These are phyloP conservation scores for Cryptosporidium sp. DNA, from an alignment of 169 alveolate genomes.

Conservation along the genomic window DNA sequence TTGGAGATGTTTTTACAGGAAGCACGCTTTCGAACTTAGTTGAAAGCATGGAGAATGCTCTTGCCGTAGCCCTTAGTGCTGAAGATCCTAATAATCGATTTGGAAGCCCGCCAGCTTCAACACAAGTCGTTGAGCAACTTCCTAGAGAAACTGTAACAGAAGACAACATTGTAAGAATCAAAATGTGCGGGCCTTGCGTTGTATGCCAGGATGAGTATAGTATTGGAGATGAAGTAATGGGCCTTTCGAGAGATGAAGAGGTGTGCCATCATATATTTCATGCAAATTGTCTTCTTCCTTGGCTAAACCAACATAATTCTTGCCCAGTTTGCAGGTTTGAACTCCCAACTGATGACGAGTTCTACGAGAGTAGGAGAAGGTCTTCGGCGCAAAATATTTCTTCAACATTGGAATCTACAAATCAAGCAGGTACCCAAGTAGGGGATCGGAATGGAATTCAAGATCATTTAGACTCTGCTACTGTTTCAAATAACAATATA, in stretches of 20 bases:
- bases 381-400: not conserved
- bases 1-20: constrained; percentile 43
- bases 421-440: not conserved
- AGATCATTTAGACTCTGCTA: not conserved
- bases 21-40: constrained; percentile 46
- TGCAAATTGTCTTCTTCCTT: constrained; percentile 93
- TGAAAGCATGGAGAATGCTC: constrained; percentile 85
- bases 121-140: constrained; percentile 80
- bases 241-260: constrained; percentile 81
- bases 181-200: constrained; percentile 83
- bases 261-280: constrained; percentile 94
- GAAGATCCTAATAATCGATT: constrained; percentile 86
- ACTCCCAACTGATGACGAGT: constrained; percentile 93
- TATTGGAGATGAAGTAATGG: constrained; percentile 81
- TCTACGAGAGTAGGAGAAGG: constrained; percentile 86
- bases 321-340: constrained; percentile 97
- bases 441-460: not conserved
- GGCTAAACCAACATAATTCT: constrained; percentile 94
- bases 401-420: not conserved
- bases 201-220: constrained; percentile 87
- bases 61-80: constrained; percentile 79
- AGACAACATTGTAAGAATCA: constrained; percentile 67
- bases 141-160: constrained; percentile 80
- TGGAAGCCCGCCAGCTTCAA: constrained; percentile 89
- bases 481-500: not conserved